These are phyloP conservation scores for Ogataea ganodermae DNA, from an alignment of 805 yeast species.

Conservation along the genomic window DNA sequence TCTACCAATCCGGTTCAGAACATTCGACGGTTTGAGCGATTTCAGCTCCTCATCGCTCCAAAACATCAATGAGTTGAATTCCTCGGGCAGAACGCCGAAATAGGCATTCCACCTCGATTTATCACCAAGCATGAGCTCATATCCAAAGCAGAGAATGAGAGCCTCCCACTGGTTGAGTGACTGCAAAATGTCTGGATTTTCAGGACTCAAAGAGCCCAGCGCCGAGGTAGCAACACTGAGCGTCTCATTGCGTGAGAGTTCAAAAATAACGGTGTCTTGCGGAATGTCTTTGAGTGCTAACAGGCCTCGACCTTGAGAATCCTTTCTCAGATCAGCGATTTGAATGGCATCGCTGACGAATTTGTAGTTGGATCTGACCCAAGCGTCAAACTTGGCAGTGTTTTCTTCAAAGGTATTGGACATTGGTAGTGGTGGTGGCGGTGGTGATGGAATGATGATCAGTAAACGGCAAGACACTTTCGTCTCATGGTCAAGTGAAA, in stretches of 20 bases:
- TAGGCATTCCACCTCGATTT: constrained; percentile 69
- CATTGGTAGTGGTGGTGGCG: not conserved
- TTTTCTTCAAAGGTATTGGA: constrained; percentile 19
- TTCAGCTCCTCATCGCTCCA: constrained; percentile 70
- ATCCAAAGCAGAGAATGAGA: constrained; percentile 65
- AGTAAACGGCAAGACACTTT: not conserved
- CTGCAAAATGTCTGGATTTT: constrained; percentile 39
- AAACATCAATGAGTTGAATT: constrained; percentile 70
- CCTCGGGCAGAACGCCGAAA: constrained; percentile 67
- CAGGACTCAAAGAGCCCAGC: constrained; percentile 38
- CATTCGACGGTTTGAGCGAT: constrained; percentile 65
- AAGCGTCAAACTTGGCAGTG: constrained; percentile 44
- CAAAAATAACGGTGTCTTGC: constrained; percentile 65
- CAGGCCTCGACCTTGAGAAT: constrained; percentile 77
- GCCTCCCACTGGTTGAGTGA: constrained; percentile 74
- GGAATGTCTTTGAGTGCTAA: constrained; percentile 62
- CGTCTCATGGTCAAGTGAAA: not conserved
- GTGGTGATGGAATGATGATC: too few relatives aligned
- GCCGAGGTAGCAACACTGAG: constrained; percentile 62
- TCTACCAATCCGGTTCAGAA: constrained; percentile 70
- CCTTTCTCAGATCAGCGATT: constrained; percentile 59
- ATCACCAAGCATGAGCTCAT: constrained; percentile 52
- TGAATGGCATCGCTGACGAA: constrained; percentile 56
- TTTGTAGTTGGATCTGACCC: constrained; percentile 48
- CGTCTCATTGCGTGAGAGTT: constrained; percentile 60